phyloP scores from a whole-genome alignment of 2,329 filamentous ascomycete genomes.

The Monosporascus sp. region DNA sequence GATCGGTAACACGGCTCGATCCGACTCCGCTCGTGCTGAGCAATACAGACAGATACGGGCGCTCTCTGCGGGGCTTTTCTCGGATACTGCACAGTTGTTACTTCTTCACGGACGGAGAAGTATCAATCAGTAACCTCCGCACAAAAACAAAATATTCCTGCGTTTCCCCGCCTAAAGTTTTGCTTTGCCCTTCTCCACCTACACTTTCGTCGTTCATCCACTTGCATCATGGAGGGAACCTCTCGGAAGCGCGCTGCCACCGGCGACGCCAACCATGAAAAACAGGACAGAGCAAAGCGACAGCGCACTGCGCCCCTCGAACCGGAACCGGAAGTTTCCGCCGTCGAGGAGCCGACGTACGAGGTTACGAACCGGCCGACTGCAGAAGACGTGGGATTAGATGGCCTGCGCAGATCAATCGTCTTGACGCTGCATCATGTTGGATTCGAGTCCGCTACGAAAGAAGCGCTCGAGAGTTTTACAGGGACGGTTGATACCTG shows the following conservation, averaged over 20 bases:
- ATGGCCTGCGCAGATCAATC: conserved; percentile 49
- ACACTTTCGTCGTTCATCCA: not conserved
- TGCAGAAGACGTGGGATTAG: conserved; percentile 29
- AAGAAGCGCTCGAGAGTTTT: conserved; percentile 55
- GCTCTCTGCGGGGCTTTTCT: too few relatives aligned
- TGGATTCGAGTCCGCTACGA: conserved; percentile 50
- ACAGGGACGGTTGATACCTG: conserved; percentile 51
- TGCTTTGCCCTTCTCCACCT: not conserved
- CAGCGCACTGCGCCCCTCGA: conserved; percentile 17
- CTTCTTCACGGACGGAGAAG: too few relatives aligned
- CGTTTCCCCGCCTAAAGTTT: not conserved
- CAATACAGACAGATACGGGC: too few relatives aligned
- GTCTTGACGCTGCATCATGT: conserved; percentile 50
- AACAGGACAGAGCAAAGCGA: conserved; percentile 16
- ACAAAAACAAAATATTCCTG: too few relatives aligned
- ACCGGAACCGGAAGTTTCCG: conserved; percentile 2
- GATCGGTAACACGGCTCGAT: too few relatives aligned
- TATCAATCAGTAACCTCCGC: too few relatives aligned
- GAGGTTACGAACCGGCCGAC: conserved; percentile 16
- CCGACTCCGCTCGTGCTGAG: too few relatives aligned
- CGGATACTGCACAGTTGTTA: too few relatives aligned
- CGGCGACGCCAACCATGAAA: conserved; percentile 9
- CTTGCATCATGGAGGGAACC: conserved; percentile 9
- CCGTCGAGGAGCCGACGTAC: not conserved
- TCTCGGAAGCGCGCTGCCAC: conserved; percentile 18